Percentiles rank a stretch among this genome's conserved stretches.
Evolutionary conservation across 1,139 yeast genomes (phyloP).

Genomic region (Saccharomyces pastorianus): DNA sequence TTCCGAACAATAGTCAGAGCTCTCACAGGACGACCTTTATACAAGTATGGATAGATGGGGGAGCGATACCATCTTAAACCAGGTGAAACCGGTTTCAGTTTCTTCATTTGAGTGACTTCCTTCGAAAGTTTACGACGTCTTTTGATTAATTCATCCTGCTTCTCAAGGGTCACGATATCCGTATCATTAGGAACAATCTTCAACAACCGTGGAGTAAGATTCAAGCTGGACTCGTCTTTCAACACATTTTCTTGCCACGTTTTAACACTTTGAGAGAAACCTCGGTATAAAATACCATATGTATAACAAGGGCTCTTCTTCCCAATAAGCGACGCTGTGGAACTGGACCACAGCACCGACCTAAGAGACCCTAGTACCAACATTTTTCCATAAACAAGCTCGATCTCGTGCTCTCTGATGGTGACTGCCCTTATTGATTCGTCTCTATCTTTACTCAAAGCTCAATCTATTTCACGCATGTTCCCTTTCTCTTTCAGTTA

Average conservation of each 20-base stretch:
- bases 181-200: slow-evolving; percentile 37
- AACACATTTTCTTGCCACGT: not conserved
- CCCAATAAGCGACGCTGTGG: not conserved
- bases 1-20: slow-evolving; percentile 69
- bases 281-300: not conserved
- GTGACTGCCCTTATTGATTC: not conserved
- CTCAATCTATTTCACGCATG: not conserved
- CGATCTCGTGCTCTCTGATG: not conserved
- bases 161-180: slow-evolving; percentile 63
- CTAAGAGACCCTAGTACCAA: not conserved
- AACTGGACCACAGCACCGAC: not conserved
- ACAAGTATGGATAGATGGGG: slow-evolving; percentile 80
- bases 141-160: slow-evolving; percentile 63
- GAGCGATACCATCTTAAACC: slow-evolving; percentile 84
- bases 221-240: not conserved
- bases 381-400: not conserved
- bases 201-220: slow-evolving; percentile 22
- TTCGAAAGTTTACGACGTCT: slow-evolving; percentile 68
- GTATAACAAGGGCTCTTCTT: not conserved
- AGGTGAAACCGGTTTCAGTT: slow-evolving; percentile 75
- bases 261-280: not conserved
- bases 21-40: slow-evolving; percentile 75
- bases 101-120: slow-evolving; percentile 63
- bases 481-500: not conserved
- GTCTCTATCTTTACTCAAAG: not conserved